Percentiles rank a stretch among this genome's conserved stretches.
These are phyloP conservation scores for Heliocybe sulcata DNA, from an alignment of 1,284 basidiomycete species.

Conservation along the genomic window DNA sequence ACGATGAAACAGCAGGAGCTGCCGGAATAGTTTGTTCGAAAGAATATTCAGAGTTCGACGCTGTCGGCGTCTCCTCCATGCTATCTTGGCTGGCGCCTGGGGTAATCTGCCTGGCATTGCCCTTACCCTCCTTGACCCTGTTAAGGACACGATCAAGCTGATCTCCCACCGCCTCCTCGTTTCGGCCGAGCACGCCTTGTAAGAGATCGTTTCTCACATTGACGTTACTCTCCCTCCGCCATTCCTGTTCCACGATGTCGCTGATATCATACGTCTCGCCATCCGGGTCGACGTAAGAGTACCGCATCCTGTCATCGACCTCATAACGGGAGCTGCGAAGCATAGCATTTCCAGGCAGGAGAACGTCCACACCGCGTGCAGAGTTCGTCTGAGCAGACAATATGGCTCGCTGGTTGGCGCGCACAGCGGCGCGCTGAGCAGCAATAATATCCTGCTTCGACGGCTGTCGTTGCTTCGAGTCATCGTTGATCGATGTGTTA, in stretches of 20 bases:
- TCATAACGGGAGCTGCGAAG: slow-evolving; percentile 80
- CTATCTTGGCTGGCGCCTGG: slow-evolving; percentile 16
- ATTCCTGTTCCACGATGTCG: slow-evolving; percentile 85
- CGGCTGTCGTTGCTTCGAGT: slow-evolving; percentile 36
- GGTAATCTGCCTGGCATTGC: slow-evolving; percentile 12
- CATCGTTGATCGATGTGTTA: slow-evolving; percentile 26
- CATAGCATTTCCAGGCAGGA: slow-evolving; percentile 76
- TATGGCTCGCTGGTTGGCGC: slow-evolving; percentile 83
- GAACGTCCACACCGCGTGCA: slow-evolving; percentile 80
- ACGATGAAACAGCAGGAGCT: slow-evolving; percentile 2
- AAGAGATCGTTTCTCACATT: slow-evolving; percentile 51
- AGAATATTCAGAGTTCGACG: slow-evolving; percentile 52
- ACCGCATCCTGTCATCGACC: slow-evolving; percentile 68
- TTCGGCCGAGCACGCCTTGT: slow-evolving; percentile 48
- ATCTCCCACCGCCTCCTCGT: slow-evolving; percentile 55
- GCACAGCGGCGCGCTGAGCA: slow-evolving; percentile 79
- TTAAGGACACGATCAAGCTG: slow-evolving; percentile 75
- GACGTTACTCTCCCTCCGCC: slow-evolving; percentile 26
- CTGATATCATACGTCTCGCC: slow-evolving; percentile 90
- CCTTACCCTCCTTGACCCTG: slow-evolving; percentile 56
- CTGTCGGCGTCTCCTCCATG: slow-evolving; percentile 27
- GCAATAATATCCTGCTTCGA: slow-evolving; percentile 87
- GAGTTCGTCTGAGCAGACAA: slow-evolving; percentile 80
- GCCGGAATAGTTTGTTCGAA: slow-evolving; percentile 28
- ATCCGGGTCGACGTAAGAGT: slow-evolving; percentile 85